Conservation (phyloP, 768 basidiomycete species). For the Paxillus involutus region DNA sequence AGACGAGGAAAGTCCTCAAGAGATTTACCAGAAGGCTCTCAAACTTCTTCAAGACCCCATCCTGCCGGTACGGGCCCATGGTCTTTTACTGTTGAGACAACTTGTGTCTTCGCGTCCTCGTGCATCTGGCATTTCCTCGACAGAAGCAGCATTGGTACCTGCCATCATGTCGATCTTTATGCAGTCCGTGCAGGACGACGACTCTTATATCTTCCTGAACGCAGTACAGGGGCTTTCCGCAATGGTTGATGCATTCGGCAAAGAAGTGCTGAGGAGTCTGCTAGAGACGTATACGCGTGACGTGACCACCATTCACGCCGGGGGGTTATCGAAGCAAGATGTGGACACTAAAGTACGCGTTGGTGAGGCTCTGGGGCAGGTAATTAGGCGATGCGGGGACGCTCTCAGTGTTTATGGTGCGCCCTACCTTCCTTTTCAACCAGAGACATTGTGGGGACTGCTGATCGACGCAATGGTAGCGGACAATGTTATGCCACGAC, state of each 20-base stretch:
- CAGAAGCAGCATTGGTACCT: conserved; percentile 68
- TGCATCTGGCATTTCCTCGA: conserved; percentile 8
- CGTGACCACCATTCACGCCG: conserved; percentile 36
- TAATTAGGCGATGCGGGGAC: conserved; percentile 72
- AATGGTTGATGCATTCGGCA: conserved; percentile 71
- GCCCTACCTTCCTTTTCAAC: conserved; percentile 11
- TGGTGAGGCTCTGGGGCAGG: conserved; percentile 82
- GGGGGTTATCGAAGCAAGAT: conserved; percentile 53
- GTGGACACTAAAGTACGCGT: conserved; percentile 74
- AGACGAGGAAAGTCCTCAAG: conserved; percentile 42
- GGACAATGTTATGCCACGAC: conserved; percentile 67
- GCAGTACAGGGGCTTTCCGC: conserved; percentile 88
- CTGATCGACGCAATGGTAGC: conserved; percentile 39
- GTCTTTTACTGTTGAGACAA: conserved; percentile 77
- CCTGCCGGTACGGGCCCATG: conserved; percentile 92
- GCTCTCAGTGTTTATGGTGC: conserved; percentile 69
- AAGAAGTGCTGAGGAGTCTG: conserved; percentile 66
- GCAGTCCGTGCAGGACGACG: conserved; percentile 83
- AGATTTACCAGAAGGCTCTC: conserved; percentile 83
- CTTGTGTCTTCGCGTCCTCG: conserved; percentile 50
- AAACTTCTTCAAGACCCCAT: conserved; percentile 89
- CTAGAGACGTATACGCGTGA: conserved; percentile 67
- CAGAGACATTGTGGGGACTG: neutral
- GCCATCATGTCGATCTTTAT: conserved; percentile 87
- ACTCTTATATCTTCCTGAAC: conserved; percentile 94